These are phyloP conservation scores for Homolaphlyctis polyrhiza DNA, from an alignment of 371 early-diverging fungal genomes.

Conservation along the genomic window DNA sequence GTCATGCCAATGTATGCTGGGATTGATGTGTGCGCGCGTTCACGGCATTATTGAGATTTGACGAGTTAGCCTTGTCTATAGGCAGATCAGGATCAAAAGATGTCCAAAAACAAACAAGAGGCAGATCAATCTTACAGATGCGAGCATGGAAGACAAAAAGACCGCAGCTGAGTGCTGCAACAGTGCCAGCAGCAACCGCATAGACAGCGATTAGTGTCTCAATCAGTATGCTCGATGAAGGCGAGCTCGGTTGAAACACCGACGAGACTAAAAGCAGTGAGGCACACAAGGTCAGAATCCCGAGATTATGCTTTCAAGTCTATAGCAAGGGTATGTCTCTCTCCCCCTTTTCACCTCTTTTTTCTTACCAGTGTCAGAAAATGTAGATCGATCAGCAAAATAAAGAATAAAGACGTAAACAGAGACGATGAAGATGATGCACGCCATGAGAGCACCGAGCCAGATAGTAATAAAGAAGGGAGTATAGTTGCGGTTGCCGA, in stretches of 20 bases:
- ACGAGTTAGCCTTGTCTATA: background rate
- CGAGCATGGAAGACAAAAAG: background rate
- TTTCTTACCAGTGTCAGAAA: too few species aligned
- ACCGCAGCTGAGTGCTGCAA: too few species aligned
- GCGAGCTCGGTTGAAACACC: background rate
- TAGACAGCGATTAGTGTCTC: background rate
- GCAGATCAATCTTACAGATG: background rate
- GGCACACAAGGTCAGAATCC: background rate
- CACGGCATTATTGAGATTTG: too few species aligned
- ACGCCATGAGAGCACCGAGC: constrained; percentile 5
- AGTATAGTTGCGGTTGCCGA: constrained; percentile 68
- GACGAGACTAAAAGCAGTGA: background rate
- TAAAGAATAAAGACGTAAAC: constrained; percentile 20
- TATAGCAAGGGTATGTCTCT: too few species aligned
- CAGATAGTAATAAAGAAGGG: constrained; percentile 16
- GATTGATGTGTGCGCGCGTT: too few species aligned
- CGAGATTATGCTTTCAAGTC: background rate
- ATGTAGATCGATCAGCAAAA: constrained; percentile 7
- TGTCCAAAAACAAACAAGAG: background rate
- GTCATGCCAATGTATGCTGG: constrained; percentile 3
- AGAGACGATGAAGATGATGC: constrained; percentile 5
- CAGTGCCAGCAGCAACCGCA: background rate
- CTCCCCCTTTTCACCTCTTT: too few species aligned
- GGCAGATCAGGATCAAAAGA: background rate
- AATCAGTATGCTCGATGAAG: background rate